These are phyloP conservation scores for Nowakowskiella sp. DNA, from an alignment of 192 early-diverging fungal genomes.

Conservation along the genomic window DNA sequence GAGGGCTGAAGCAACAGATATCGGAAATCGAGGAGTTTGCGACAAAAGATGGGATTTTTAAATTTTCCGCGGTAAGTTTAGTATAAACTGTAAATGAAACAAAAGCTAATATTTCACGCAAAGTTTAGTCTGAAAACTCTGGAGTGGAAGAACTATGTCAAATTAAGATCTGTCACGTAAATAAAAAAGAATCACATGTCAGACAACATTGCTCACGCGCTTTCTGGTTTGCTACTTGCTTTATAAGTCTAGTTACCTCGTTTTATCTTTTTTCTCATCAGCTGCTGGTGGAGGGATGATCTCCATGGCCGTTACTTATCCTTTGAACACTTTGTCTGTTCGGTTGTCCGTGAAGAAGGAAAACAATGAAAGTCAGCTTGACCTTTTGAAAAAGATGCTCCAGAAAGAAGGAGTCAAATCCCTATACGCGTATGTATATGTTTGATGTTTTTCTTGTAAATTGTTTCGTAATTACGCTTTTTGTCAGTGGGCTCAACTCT, in stretches of 20 bases:
- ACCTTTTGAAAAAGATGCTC: slow-evolving; percentile 82
- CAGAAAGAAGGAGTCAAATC: slow-evolving; percentile 80
- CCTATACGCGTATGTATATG: slow-evolving; percentile 72
- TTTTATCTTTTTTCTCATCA: slow-evolving; percentile 13
- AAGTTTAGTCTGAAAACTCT: no score
- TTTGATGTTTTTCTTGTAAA: not conserved
- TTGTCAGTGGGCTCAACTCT: slow-evolving; percentile 74
- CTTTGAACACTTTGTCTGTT: slow-evolving; percentile 47
- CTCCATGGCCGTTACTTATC: slow-evolving; percentile 92
- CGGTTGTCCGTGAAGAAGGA: slow-evolving; percentile 36
- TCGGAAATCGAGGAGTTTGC: no score
- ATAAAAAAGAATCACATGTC: no score
- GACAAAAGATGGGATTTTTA: no score
- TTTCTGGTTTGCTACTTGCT: slow-evolving; percentile 42
- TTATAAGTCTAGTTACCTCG: not conserved
- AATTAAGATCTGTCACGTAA: no score
- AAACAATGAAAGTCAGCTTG: slow-evolving; percentile 62
- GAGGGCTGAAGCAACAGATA: no score
- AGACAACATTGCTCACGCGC: slow-evolving; percentile 75
- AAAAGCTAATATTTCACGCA: no score
- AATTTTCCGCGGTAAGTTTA: no score
- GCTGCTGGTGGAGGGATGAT: slow-evolving; percentile 82
- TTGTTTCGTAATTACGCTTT: not conserved
- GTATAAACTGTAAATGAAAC: no score
- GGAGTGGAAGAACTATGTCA: no score